phyloP scores from a whole-genome alignment of 108 stramenopile genomes.

The Nannochloropsis gaditana region DNA sequence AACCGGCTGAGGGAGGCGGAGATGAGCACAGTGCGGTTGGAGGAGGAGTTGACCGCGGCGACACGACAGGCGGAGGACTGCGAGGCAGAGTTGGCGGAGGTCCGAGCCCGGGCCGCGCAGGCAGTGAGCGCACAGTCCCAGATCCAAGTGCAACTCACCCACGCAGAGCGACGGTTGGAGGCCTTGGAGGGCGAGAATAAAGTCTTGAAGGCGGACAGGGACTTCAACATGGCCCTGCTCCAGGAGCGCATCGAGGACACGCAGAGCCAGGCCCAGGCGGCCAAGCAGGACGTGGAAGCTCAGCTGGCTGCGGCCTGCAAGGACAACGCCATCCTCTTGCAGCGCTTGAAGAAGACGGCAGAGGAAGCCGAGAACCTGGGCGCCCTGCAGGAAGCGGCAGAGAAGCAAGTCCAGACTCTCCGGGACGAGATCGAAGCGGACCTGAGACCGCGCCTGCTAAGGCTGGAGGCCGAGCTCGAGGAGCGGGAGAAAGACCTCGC shows the following conservation, averaged over 20 bases:
- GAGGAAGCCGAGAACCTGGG: too few species aligned
- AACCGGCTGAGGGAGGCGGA: background rate
- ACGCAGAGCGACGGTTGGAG: background rate
- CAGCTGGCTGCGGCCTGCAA: conserved; percentile 40
- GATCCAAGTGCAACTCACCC: background rate
- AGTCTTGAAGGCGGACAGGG: conserved; percentile 16
- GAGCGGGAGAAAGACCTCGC: background rate
- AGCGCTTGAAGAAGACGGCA: conserved; percentile 23
- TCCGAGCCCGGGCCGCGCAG: background rate
- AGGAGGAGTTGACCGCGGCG: conserved; percentile 34
- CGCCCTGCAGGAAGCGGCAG: background rate
- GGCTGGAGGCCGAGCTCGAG: background rate
- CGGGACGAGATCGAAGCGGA: background rate
- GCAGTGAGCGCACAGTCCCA: background rate
- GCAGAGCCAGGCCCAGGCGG: conserved; percentile 32
- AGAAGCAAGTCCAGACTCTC: background rate
- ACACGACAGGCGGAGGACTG: background rate
- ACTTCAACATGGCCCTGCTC: conserved; percentile 26
- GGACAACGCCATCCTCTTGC: conserved; percentile 36
- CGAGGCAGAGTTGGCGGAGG: background rate
- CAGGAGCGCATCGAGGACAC: conserved; percentile 36
- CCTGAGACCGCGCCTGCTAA: background rate
- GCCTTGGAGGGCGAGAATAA: background rate
- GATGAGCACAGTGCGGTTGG: conserved; percentile 35
- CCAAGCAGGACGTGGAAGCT: conserved; percentile 26